Evolutionary conservation across 192 early-diverging fungal species (phyloP).

Genomic region (Backusella tuberculispora): DNA sequence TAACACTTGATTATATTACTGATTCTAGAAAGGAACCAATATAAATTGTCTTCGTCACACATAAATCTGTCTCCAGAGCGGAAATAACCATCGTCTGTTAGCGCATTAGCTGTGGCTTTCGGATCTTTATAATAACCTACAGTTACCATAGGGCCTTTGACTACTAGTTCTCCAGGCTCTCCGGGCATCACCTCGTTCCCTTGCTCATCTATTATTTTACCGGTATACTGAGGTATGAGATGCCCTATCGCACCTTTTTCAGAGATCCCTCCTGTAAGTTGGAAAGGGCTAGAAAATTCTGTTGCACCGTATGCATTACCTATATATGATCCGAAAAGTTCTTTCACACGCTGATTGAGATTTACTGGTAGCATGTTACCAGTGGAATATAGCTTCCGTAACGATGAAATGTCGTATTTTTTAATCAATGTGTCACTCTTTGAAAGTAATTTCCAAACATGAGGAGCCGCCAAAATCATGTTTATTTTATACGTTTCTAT

Average conservation of each 20-base stretch:
- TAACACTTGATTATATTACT: slow-evolving; percentile 90
- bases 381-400: not conserved
- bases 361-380: not conserved
- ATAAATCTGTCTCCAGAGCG: slow-evolving; percentile 84
- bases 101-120: slow-evolving; percentile 61
- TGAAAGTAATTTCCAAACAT: not conserved
- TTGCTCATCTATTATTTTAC: not conserved
- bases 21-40: slow-evolving; percentile 79
- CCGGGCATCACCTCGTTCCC: not conserved
- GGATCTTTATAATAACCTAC: slow-evolving; percentile 73
- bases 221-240: not conserved
- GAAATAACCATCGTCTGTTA: slow-evolving; percentile 73
- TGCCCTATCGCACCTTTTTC: not conserved
- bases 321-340: not conserved
- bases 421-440: not conserved
- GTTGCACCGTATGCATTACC: not conserved
- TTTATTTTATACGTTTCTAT: slow-evolving; percentile 2
- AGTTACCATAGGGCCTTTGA: slow-evolving; percentile 80
- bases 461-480: not conserved
- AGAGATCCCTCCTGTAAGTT: not conserved
- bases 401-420: not conserved
- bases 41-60: slow-evolving; percentile 72
- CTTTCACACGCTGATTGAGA: not conserved
- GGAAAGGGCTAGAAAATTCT: not conserved
- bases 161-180: slow-evolving; percentile 75